These are phyloP conservation scores for Phytophthora sojae DNA, from an alignment of 352 stramenopile species.

Conservation along the genomic window DNA sequence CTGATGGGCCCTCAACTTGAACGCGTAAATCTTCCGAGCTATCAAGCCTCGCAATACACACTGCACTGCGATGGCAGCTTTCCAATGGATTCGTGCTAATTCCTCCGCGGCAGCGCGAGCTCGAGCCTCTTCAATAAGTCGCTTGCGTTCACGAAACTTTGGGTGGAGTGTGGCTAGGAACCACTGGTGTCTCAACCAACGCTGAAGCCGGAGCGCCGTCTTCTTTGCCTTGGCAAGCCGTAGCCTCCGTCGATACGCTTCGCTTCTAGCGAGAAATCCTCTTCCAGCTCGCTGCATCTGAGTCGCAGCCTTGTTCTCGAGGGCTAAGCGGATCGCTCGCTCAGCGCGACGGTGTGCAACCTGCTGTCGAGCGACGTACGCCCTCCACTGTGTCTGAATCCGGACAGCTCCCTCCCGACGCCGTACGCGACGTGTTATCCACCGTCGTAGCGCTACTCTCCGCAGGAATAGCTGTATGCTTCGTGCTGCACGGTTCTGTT, in stretches of 20 bases:
- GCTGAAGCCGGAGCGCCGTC: constrained; percentile 15
- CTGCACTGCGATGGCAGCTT: constrained; percentile 42
- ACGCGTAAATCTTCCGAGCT: constrained; percentile 31
- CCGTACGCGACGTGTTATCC: constrained; percentile 30
- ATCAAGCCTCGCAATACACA: constrained; percentile 52
- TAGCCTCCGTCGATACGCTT: constrained; percentile 12
- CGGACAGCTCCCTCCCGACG: constrained; percentile 32
- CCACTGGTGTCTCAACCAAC: constrained; percentile 35
- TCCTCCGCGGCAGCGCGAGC: constrained; percentile 35
- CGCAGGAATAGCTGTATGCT: constrained; percentile 64
- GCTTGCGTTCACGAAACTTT: constrained; percentile 41
- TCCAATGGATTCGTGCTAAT: constrained; percentile 28
- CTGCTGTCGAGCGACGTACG: constrained; percentile 33
- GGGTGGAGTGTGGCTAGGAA: constrained; percentile 17
- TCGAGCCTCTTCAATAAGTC: constrained; percentile 37
- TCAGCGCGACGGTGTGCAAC: constrained; percentile 17
- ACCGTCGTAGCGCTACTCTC: constrained; percentile 39
- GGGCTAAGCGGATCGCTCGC: constrained; percentile 6
- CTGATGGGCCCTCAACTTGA: constrained; percentile 14
- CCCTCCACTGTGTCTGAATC: constrained; percentile 52
- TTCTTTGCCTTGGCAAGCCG: constrained; percentile 34
- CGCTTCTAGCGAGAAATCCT: constrained; percentile 32
- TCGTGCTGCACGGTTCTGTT: constrained; percentile 56
- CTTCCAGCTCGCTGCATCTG: constrained; percentile 41
- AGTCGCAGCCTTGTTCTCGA: constrained; percentile 34